Base-by-base conservation (phyloP, 177 flowering plant species). In the Telopea speciosissima region DNA sequence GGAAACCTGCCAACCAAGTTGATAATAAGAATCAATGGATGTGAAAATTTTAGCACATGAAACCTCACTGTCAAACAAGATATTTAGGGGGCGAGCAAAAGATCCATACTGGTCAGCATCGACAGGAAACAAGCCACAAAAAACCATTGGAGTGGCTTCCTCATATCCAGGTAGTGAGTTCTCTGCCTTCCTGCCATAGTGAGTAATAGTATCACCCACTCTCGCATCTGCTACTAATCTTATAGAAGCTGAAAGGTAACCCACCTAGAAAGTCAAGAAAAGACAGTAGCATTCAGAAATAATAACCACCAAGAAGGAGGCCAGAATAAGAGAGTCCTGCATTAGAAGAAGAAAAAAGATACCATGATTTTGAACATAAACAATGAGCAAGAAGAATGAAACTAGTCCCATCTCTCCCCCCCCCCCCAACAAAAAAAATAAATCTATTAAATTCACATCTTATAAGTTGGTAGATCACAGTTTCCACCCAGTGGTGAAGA, bases 71-170 rank as follows among this genome's bases (percentile, higher is more conserved):
- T 7, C 60, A 24, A 59, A 28, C 23, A 26, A 12, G 65, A 26
- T 71, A 45, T 61, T 31, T 52, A 24, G 68, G 44, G 24, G 24
- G 58, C 45, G 67, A 52, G 64, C 49, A 73, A 17, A 65, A 79
- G 72, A 68, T 62, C 19, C 69, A 21, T 89, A 94, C 99, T 92
- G 97, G 80, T 95, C 97, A 21, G 97, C 92, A 77, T 95, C 97
- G 76, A 95, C 85, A 33, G 99, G 99, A 84, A 92, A 95, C 75
- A 95, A 78, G 82, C 99, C 99, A 75, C 99, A 95, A 76, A 95
- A 95, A 76, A 95, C 97, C 99, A 95, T 95, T 19, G 99, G 97
- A 69, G 97, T 92, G 72, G 90, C 97, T 79, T 95, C 96, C 75
- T 88, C 89, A 81, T 95, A 95, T 78, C 99, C 99, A 79, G 99